A percentile compares a stretch with the other conserved stretches of the same genome.
Conservation (phyloP, 768 basidiomycete genomes). For the Pleurotus citrinopileatus region DNA sequence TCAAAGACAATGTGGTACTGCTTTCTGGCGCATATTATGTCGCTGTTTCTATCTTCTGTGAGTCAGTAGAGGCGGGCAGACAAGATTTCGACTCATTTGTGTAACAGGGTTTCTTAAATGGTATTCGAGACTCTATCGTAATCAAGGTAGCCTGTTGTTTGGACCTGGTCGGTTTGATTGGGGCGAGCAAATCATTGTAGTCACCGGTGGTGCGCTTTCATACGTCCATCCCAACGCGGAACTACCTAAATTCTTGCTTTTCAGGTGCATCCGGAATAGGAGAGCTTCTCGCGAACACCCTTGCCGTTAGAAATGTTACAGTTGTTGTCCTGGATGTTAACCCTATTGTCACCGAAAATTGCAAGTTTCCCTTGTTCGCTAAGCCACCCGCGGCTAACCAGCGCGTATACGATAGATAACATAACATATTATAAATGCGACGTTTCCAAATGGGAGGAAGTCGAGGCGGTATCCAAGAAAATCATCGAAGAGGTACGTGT, state of each 20-base stretch:
- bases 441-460: conserved; percentile 85
- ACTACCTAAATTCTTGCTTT: neutral
- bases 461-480: conserved; percentile 68
- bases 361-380: conserved; percentile 35
- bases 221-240: neutral
- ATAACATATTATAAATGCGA: conserved; percentile 89
- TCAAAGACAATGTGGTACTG: conserved; percentile 50
- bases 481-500: conserved; percentile 71
- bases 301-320: conserved; percentile 76
- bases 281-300: conserved; percentile 81
- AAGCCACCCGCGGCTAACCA: conserved; percentile 2
- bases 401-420: conserved; percentile 49
- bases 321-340: conserved; percentile 87
- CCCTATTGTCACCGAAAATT: conserved; percentile 72
- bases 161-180: conserved; percentile 68
- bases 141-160: conserved; percentile 65
- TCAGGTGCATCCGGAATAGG: conserved; percentile 88
- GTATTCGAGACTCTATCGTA: conserved; percentile 71
- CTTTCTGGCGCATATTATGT: conserved; percentile 52
- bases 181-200: conserved; percentile 84
- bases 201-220: conserved; percentile 73
- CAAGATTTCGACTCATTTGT: conserved; percentile 8
- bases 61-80: conserved; percentile 31
- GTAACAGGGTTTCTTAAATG: conserved; percentile 63
- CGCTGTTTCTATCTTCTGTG: conserved; percentile 65